Conservation (phyloP, 2,329 filamentous ascomycete species). For the Trichoderma sp. region DNA sequence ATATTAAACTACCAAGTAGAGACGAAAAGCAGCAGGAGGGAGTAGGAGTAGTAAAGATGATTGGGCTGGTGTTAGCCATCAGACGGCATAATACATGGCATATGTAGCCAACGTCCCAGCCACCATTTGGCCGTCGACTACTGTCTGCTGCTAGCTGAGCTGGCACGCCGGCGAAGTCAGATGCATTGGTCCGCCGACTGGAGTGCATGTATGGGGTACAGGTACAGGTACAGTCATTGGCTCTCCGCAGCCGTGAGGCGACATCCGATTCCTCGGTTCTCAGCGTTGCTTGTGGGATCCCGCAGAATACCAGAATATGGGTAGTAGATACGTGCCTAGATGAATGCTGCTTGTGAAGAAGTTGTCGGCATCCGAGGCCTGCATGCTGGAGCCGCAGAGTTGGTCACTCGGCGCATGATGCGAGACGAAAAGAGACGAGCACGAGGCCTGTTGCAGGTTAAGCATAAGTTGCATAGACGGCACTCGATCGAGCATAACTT, state of each 20-base stretch:
- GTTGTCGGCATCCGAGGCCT: background rate
- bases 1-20: background rate
- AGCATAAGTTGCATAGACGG: slow-evolving; percentile 1
- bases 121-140: background rate
- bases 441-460: background rate
- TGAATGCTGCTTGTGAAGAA: background rate
- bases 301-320: background rate
- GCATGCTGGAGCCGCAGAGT: slow-evolving; percentile 14
- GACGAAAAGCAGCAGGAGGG: background rate
- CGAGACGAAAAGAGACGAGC: background rate
- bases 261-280: slow-evolving; percentile 10
- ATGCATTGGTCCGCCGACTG: background rate
- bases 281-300: background rate
- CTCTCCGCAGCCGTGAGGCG: background rate
- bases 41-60: background rate
- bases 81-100: background rate
- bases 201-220: background rate
- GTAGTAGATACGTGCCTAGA: no score
- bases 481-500: background rate
- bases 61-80: background rate
- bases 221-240: background rate
- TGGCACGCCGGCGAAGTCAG: background rate
- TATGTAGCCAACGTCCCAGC: background rate
- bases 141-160: background rate
- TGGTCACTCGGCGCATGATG: background rate